Base-by-base conservation (phyloP, 2,329 filamentous ascomycete genomes). In the Fusarium sambucinum region DNA sequence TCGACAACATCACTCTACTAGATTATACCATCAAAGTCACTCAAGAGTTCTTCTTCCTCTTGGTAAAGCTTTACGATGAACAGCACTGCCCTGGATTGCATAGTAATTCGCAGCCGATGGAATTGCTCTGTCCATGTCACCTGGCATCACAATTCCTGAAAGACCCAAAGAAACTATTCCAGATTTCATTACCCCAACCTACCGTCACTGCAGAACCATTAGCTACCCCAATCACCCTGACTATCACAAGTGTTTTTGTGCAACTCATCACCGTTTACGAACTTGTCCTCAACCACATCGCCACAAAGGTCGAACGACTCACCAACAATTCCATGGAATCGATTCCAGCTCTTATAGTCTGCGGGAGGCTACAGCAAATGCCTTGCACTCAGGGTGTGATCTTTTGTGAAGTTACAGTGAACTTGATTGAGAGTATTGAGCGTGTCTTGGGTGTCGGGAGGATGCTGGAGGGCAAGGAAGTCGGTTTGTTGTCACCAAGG, bases 261-360 rank as follows among this genome's bases (percentile, higher is more conserved):
- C 35, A 38, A 38, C 35, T 38, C n/a, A 14, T 38, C 35, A 38
- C 35, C 0, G 2, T 38, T 6, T 38, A 19, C n/a, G 35, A 38
- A 8, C n/a, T 38, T 5, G 19, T 38, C 7, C 35, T 38, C 1
- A 21, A 14, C 12, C 12, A 38, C 7, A 7, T 38, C n/a, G 19
- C 35, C 2, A 21, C 12, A 21, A 9, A 5, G 21, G 35, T 38
- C 11, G 35, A 38, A 13, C 11, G 35, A 13, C 11, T 38, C 3
- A 13, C n/a, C 0, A 21, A 3, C 12, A 1, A 38, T 21, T n/a
- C n/a, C 0, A 14, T 8, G 4, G n/a, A 1, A 8, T 9, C 6
- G 4, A 1, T 13, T 2, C 35, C 35, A 1, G 19, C 12, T 21
- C n/a, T 38, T 5, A 8, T 38, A 8, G 35, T 38, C 6, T 38